Evolutionary conservation across 805 yeast genomes (phyloP).

Genomic region (Cyberlindnera bimundalis): DNA sequence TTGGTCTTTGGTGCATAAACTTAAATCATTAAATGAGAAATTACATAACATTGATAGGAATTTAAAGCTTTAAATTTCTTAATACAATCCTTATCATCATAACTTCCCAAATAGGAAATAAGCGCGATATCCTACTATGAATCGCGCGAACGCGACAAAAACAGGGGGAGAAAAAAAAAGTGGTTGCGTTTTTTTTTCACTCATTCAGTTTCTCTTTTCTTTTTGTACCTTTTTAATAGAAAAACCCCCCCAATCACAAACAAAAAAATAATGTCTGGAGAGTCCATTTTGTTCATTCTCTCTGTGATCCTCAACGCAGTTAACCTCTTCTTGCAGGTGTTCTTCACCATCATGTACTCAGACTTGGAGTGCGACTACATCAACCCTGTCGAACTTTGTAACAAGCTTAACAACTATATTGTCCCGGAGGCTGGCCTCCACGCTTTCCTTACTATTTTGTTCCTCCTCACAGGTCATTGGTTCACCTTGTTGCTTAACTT

Average conservation of each 20-base stretch:
- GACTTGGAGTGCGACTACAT: constrained; percentile 95
- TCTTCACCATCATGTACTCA: constrained; percentile 91
- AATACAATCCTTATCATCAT: not conserved
- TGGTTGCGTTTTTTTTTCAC: too few relatives aligned
- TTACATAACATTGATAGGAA: constrained; percentile 8
- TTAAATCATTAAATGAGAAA: constrained; percentile 13
- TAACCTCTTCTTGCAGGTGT: constrained; percentile 87
- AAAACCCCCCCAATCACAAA: not conserved
- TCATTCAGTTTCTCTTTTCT: not conserved
- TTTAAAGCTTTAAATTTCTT: not conserved
- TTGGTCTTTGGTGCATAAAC: constrained; percentile 21
- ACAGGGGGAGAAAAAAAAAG: too few relatives aligned
- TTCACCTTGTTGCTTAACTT: constrained; percentile 76
- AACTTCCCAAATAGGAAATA: constrained; percentile 1
- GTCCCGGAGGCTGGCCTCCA: constrained; percentile 89
- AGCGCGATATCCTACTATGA: too few relatives aligned
- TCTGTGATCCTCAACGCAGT: constrained; percentile 84
- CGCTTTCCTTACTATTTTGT: constrained; percentile 61
- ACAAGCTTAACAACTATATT: constrained; percentile 83
- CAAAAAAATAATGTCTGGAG: constrained; percentile 10
- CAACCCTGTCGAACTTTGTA: constrained; percentile 95
- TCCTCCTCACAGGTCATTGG: constrained; percentile 90
- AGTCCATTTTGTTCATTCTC: constrained; percentile 50
- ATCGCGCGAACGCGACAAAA: too few relatives aligned
- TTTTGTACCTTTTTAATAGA: not conserved